Conservation (phyloP, 768 basidiomycete species). For the Nidularia sp. region DNA sequence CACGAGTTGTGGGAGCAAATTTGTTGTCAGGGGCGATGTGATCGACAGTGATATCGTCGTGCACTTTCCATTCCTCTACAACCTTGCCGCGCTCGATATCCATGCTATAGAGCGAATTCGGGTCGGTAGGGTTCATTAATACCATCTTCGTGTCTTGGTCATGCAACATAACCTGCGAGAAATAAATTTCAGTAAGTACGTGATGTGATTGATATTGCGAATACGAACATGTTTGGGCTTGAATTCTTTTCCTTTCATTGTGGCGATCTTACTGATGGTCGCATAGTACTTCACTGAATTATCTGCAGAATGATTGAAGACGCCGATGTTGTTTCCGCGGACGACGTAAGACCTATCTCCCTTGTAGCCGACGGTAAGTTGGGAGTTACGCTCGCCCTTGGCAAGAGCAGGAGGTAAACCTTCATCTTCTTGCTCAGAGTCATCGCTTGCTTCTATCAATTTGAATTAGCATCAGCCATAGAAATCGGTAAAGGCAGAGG, state of each 20-base stretch:
- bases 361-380: constrained; percentile 91
- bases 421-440: constrained; percentile 38
- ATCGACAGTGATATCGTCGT: constrained; percentile 80
- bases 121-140: constrained; percentile 77
- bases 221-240: constrained; percentile 74
- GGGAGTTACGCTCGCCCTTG: constrained; percentile 74
- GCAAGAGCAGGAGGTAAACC: constrained; percentile 31
- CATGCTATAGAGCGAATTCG: constrained; percentile 82
- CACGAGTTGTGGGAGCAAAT: constrained; percentile 87
- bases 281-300: constrained; percentile 80
- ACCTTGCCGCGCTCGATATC: constrained; percentile 95
- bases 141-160: constrained; percentile 97
- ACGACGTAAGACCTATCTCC: constrained; percentile 93
- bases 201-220: background rate
- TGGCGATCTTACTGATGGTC: constrained; percentile 79
- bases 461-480: constrained; percentile 4
- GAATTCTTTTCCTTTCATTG: constrained; percentile 79
- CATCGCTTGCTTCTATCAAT: constrained; percentile 37
- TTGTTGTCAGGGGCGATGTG: constrained; percentile 92
- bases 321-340: constrained; percentile 87
- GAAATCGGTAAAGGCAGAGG: background rate
- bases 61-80: constrained; percentile 98
- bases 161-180: constrained; percentile 84
- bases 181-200: constrained; percentile 3
- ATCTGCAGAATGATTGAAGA: constrained; percentile 73